Base-by-base conservation (phyloP, 305 asterid species). In the Solanum hybrid region DNA sequence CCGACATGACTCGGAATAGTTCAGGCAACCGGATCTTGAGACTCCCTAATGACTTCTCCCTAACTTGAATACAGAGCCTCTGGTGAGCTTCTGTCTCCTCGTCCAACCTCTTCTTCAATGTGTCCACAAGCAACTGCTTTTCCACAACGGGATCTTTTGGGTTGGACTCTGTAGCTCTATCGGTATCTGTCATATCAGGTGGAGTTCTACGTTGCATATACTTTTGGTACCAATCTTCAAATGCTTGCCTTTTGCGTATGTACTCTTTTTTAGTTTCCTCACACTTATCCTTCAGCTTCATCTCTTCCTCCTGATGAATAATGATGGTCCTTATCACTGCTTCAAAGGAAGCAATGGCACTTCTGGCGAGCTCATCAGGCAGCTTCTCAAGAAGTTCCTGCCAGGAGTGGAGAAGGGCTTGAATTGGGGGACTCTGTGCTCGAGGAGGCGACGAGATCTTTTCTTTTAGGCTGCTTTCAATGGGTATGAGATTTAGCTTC, bases 151-250 rank as follows among this genome's bases (percentile, higher is more conserved):
- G 98, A 85, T 97, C 98, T 90, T 93, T 94, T 4, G 90, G 82
- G 87, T 91, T 91, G 1, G 92, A 86, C 0, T 94, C 99, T 8
- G 72, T 73, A 32, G 26, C 86, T 38, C 88, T 89, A 29, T 93
- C 97, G 0, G 93, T 89, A 88, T 91, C 96, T 2, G 86, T 75
- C 72, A 92, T 95, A 5, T 94, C 94, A 0, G 90, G 87, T 4
- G 96, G 95, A 14, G 92, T 89, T 79, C 94, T 64, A 35, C 92
- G 91, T 84, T 92, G 95, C 94, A 88, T 89, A 93, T 96, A 92
- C 79, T 95, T 96, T 56, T 97, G 96, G 71, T 94, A 92, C 99
- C 99, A 97, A 4, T 96, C 99, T 31, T 96, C 98, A 29, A 95
- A 97, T 1, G 92, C 95, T 87, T 94, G 98, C 17, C 93, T 95